Evolutionary conservation across 1,284 basidiomycete genomes (phyloP), one percentile per base, ranked within the genome.

Genomic region (Gomphus sp.): DNA sequence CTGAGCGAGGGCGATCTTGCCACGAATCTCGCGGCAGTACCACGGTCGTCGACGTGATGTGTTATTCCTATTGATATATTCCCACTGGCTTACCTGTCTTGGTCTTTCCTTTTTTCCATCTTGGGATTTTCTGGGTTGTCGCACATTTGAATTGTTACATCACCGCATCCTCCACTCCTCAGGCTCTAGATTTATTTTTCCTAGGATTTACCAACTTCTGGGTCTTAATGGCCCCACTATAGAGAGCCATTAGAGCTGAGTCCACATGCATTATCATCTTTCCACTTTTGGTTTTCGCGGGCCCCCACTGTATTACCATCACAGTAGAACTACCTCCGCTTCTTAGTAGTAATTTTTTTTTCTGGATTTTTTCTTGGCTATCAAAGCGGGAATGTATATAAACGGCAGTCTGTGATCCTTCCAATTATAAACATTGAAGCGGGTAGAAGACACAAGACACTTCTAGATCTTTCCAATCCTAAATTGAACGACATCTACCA

Each of bases 1-100:
- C 53, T 56, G 25, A 64, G 65, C 53, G 68, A 66, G 34, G 52
- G 62, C 3, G 63, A 67, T 58, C 55, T 68, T 7, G 61, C 60
- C 33, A 58, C 49, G 1, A 55, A 57, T 28, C 66, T 66, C 56
- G 59, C 56, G 11, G 44, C 47, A 8, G 60, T 41, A n/a, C n/a
- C n/a, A 28, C 52, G 4, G 52, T 33, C 49, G 3, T 18, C 9
- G 31, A 33, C 2, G 18, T 14, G 4, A 50, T 37, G 14, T 34
- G 22, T 16, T 50, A 50, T 34, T 14, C 28, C 52, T 6, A 33
- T n/a, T 34, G 28, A 14, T 3, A n/a, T 50, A 50, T 34, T 14
- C 28, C 52, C 16, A 33, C 33, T 34, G 28, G 31, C 16, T 34
- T 9, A 34, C 14, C 14, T 50, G 31, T 7, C 10, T 36, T 10